These are phyloP conservation scores for Eleusine indica DNA, from an alignment of 176 grass and related monocot species.

Conservation along the genomic window DNA sequence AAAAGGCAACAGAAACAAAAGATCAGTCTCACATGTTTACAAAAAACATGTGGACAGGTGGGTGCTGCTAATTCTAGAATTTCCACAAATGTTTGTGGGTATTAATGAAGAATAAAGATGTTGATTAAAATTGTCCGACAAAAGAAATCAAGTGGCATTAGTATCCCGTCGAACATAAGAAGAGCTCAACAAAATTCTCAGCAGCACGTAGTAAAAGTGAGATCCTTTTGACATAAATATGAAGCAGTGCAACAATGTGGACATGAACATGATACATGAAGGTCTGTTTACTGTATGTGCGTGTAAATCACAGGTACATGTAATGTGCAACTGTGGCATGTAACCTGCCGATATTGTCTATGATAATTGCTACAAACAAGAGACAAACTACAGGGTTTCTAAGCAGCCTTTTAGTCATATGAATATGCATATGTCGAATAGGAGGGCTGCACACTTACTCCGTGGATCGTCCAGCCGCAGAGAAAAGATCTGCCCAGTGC, in stretches of 20 bases:
- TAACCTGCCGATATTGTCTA: not conserved
- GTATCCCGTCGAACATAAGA: slow-evolving; percentile 28
- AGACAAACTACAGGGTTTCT: not conserved
- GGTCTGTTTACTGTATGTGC: not conserved
- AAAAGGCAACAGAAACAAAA: not conserved
- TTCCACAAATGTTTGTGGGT: slow-evolving; percentile 13
- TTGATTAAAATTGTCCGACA: not conserved
- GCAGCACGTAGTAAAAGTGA: not conserved
- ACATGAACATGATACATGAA: not conserved
- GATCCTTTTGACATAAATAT: slow-evolving; percentile 4
- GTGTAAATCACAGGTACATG: not conserved
- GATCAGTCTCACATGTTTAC: slow-evolving; percentile 21
- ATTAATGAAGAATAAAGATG: slow-evolving; percentile 7
- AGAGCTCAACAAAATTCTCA: slow-evolving; percentile 9
- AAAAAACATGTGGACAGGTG: not conserved
- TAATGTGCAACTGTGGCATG: too few species aligned
- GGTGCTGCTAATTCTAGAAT: not conserved
- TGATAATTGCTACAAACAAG: slow-evolving; percentile 30
- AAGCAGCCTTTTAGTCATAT: not conserved
- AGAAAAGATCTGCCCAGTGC: slow-evolving; percentile 96
- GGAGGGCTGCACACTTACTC: slow-evolving; percentile 62
- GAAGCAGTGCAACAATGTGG: slow-evolving; percentile 12
- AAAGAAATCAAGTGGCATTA: slow-evolving; percentile 17
- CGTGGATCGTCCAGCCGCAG: slow-evolving; percentile 89
- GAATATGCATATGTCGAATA: slow-evolving; percentile 29